Base-by-base conservation (phyloP, 176 grass and related monocot species). In the Sorghum bicolor region DNA sequence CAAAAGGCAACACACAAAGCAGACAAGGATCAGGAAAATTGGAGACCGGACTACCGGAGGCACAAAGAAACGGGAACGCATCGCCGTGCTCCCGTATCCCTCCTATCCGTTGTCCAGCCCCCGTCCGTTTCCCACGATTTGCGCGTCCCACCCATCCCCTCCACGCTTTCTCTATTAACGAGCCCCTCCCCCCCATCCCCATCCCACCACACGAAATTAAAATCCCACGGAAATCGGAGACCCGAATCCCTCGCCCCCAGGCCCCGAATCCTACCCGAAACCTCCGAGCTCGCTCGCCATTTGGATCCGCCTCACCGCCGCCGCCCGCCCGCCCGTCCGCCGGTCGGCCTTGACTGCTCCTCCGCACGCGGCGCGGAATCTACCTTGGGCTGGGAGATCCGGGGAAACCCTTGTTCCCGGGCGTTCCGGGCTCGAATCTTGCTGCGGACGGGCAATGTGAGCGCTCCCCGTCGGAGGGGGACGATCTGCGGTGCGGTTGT, bases 381-480 rank as follows among this genome's bases (percentile, higher is more conserved):
- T 50, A 22, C 43, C 44, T 80, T 90, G 61, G 29, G 67, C 8
- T 10, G 22, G 64, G 84, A 87, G 80, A 87, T 91, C 85, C 85
- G 50, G 70, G 68, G 40, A 48, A 76, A 57, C 64, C 30, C 7
- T 31, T 33, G 16, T 45, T 33, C 50, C 62, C 41, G 80, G 75
- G 48, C 53, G 62, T 31, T 69, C 52, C 31, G 17, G 80, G 70
- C 63, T 50, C 69, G 68, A 91, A 87, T 87, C 81, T 45, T 19
- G 80, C 48, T 41, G 63, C 81, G 61, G n/a, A 36, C 57, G 61
- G 89, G 85, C 85, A 91, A 91, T 91, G 89, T 80, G 85, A 80
- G 57, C 57, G 80, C 40, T 4, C 37, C 43, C 28, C 68, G 0
- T 69, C 47, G 32, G 43, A 31, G 26, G 22, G 31, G 41, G 19